phyloP scores from a whole-genome alignment of 2,329 filamentous ascomycete genomes.

The Cephalotrichum gorgonifer region DNA sequence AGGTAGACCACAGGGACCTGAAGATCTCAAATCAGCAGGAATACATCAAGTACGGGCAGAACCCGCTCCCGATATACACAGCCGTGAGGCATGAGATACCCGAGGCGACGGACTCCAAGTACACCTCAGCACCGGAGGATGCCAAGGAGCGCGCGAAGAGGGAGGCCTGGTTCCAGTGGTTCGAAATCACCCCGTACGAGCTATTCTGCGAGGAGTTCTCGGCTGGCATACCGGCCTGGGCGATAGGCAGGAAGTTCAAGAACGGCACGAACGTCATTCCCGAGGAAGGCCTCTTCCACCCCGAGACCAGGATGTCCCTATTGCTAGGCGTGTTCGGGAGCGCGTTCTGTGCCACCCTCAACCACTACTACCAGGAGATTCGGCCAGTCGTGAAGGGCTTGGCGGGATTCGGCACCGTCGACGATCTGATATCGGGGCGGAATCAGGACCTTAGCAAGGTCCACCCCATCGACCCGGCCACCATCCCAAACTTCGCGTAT shows the following conservation, averaged over 20 bases:
- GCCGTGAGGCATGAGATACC: conserved; percentile 94
- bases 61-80: conserved; percentile 90
- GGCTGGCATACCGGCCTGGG: conserved; percentile 92
- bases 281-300: conserved; percentile 61
- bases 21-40: conserved; percentile 82
- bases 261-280: conserved; percentile 53
- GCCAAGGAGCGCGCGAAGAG: conserved; percentile 39
- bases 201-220: conserved; percentile 89
- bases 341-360: conserved; percentile 90
- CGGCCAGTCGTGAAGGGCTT: conserved; percentile 70
- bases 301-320: conserved; percentile 73
- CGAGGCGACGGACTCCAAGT: conserved; percentile 18
- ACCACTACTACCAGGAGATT: conserved; percentile 92
- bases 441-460: conserved; percentile 82
- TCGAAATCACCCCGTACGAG: conserved; percentile 89
- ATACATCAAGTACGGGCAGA: conserved; percentile 65
- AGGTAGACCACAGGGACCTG: conserved; percentile 56
- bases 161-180: conserved; percentile 96
- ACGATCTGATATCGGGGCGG: conserved; percentile 71
- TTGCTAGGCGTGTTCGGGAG: conserved; percentile 94
- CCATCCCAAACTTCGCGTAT: conserved; percentile 80
- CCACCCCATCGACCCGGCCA: conserved; percentile 87
- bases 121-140: conserved; percentile 21
- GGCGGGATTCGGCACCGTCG: conserved; percentile 64
- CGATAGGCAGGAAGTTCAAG: conserved; percentile 73